Conservation (phyloP, 108 stramenopile genomes). For the Cyclotella atomus region DNA sequence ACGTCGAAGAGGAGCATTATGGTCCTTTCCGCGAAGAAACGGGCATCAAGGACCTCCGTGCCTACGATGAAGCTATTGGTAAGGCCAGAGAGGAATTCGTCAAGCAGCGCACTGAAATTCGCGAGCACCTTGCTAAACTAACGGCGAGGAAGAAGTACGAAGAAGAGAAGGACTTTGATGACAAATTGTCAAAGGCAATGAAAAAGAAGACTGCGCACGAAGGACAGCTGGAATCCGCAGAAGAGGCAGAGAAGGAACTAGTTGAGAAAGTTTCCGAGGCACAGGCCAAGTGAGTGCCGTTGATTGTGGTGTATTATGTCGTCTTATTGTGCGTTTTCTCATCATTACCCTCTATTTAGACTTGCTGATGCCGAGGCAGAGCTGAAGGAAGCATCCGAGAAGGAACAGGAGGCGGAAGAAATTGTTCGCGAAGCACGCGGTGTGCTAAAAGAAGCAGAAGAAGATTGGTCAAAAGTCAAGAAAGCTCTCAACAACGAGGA, state of each 20-base stretch:
- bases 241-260: conserved; percentile 40
- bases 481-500: conserved; percentile 78
- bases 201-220: conserved; percentile 61
- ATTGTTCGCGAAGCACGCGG: conserved; percentile 66
- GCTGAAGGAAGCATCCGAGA: conserved; percentile 61
- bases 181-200: conserved; percentile 62
- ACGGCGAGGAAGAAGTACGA: conserved; percentile 57
- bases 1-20: conserved; percentile 81
- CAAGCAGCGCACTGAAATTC: conserved; percentile 67
- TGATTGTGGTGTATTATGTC: background rate
- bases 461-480: conserved; percentile 55
- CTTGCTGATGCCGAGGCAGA: conserved; percentile 76
- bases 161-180: conserved; percentile 53
- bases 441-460: conserved; percentile 67
- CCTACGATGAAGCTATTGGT: conserved; percentile 85
- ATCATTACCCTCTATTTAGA: background rate
- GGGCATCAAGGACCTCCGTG: conserved; percentile 80
- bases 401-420: conserved; percentile 72
- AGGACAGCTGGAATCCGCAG: conserved; percentile 53
- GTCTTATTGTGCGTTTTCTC: conserved; percentile 1
- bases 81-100: conserved; percentile 83
- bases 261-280: conserved; percentile 46
- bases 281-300: conserved; percentile 45
- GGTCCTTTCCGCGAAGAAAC: conserved; percentile 81
- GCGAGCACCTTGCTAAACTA: conserved; percentile 77